Percentiles rank a stretch among this genome's conserved stretches.
Evolutionary conservation across 768 basidiomycete genomes (phyloP).

Genomic region (Jaapia argillacea): DNA sequence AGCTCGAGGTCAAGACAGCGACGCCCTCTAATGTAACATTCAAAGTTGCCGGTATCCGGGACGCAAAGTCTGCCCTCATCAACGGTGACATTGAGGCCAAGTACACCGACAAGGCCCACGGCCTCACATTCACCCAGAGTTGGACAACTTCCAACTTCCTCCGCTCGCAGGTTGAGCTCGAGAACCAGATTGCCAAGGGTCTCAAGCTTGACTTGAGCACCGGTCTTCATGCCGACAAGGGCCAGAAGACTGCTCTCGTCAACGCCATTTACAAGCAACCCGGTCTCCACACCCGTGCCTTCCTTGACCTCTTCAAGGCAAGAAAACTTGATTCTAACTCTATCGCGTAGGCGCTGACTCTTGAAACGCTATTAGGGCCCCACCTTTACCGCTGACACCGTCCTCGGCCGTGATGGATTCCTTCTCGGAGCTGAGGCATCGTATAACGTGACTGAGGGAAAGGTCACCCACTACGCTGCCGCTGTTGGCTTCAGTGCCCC

Average conservation of each 20-base stretch:
- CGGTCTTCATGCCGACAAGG: constrained; percentile 79
- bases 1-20: constrained; percentile 82
- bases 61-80: constrained; percentile 67
- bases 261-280: constrained; percentile 92
- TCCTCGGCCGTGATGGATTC: constrained; percentile 95
- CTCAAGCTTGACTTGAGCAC: constrained; percentile 91
- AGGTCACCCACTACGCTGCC: constrained; percentile 83
- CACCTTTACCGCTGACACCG: constrained; percentile 93
- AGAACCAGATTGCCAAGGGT: constrained; percentile 95
- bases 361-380: constrained; percentile 63
- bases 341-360: background rate
- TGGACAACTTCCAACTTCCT: constrained; percentile 96
- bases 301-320: constrained; percentile 92
- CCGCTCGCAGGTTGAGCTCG: constrained; percentile 86
- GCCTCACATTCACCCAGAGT: constrained; percentile 86
- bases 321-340: constrained; percentile 10
- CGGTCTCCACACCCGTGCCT: constrained; percentile 83
- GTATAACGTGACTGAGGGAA: constrained; percentile 93
- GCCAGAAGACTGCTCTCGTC: constrained; percentile 74
- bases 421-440: constrained; percentile 92
- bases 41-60: constrained; percentile 82
- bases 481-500: constrained; percentile 94
- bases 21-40: constrained; percentile 87
- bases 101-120: constrained; percentile 85
- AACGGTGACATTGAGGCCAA: constrained; percentile 92